Percentiles rank a stretch among this genome's conserved stretches.
phyloP scores from a whole-genome alignment of 2,329 filamentous ascomycete species.

The Neofusicoccum laricinum region DNA sequence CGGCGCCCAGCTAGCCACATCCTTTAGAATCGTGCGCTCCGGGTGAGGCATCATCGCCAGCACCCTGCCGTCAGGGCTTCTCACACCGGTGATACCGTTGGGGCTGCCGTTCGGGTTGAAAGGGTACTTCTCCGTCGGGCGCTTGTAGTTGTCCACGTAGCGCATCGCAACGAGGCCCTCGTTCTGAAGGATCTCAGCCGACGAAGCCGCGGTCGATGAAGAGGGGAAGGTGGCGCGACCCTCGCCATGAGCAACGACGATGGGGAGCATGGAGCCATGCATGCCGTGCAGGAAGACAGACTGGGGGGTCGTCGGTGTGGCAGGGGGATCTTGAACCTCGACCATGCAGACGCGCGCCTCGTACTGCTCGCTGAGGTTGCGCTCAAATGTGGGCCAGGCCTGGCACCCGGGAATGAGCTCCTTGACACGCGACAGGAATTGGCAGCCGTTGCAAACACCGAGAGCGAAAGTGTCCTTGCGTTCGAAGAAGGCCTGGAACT shows the following conservation, averaged over 20 bases:
- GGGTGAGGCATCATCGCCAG: constrained; percentile 92
- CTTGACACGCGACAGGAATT: constrained; percentile 83
- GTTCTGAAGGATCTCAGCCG: constrained; percentile 54
- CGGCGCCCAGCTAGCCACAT: constrained; percentile 73
- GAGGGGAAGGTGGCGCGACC: constrained; percentile 64
- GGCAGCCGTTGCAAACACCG: constrained; percentile 96
- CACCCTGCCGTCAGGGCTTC: constrained; percentile 74
- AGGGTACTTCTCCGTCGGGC: constrained; percentile 78
- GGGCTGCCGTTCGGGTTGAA: constrained; percentile 87
- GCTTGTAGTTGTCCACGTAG: constrained; percentile 79
- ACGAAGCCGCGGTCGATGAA: constrained; percentile 32
- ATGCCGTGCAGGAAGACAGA: constrained; percentile 92
- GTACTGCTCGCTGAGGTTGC: constrained; percentile 84
- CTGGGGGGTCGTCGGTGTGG: constrained; percentile 35
- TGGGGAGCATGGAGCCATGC: constrained; percentile 76
- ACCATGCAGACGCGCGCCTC: constrained; percentile 87
- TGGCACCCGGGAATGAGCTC: constrained; percentile 80
- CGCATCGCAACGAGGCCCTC: constrained; percentile 72
- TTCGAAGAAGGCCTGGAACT: constrained; percentile 83
- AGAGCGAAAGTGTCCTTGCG: constrained; percentile 87
- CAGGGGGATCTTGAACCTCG: constrained; percentile 60
- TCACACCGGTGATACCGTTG: constrained; percentile 74
- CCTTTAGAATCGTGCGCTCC: constrained; percentile 80
- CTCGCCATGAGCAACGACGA: constrained; percentile 88
- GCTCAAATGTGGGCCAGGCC: constrained; percentile 81